Conservation (phyloP, 106 monocot genomes). For the Ottelia alismoides region DNA sequence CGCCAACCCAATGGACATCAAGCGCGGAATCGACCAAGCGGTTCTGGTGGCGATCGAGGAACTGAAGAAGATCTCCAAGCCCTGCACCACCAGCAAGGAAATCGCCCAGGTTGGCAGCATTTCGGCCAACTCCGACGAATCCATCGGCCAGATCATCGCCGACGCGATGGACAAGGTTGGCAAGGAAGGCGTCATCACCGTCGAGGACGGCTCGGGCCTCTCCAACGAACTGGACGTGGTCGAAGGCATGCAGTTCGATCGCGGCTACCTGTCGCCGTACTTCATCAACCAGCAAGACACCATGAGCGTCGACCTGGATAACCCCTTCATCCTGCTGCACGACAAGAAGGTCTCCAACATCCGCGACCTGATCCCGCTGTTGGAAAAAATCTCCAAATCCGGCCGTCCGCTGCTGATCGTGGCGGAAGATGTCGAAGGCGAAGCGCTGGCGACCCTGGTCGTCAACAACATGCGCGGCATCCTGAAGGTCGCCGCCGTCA, state of each 20-base stretch:
- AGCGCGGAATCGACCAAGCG: neutral
- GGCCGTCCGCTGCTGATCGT: too few species aligned
- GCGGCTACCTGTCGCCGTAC: neutral
- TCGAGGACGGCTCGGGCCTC: constrained; percentile 5
- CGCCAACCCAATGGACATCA: neutral
- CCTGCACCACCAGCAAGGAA: neutral
- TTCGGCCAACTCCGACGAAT: constrained; percentile 71
- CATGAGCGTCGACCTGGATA: neutral
- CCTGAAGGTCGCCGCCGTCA: too few species aligned
- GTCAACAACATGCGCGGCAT: too few species aligned
- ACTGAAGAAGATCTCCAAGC: neutral
- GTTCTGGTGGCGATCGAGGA: neutral
- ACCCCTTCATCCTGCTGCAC: constrained; percentile 1
- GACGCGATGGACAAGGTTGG: constrained; percentile 93
- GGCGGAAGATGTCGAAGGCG: too few species aligned
- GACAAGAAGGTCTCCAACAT: too few species aligned
- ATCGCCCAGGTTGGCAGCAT: constrained; percentile 55
- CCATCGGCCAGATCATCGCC: constrained; percentile 75
- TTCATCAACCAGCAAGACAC: neutral
- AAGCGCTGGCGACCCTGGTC: too few species aligned
- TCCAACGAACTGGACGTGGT: neutral
- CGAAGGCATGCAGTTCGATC: neutral
- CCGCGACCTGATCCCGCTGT: too few species aligned
- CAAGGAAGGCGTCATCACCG: constrained; percentile 76
- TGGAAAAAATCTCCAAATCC: too few species aligned